phyloP scores from a whole-genome alignment of 495 filamentous ascomycete genomes.

The Hypoxylon lienhwacheense region DNA sequence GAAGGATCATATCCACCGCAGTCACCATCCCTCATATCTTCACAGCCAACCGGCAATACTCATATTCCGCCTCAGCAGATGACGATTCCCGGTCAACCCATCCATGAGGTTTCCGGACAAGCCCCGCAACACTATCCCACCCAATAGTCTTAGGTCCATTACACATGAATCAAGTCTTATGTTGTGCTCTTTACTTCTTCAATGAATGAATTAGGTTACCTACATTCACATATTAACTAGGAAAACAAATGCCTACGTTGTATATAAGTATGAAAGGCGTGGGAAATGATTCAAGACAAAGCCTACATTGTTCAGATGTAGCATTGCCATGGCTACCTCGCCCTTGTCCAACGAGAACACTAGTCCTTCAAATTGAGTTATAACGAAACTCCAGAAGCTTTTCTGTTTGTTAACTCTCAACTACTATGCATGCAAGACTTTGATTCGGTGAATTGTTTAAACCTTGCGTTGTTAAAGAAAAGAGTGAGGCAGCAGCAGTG shows the following conservation, averaged over 20 bases:
- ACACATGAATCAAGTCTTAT: not conserved
- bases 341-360: no score
- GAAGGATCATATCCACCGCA: conserved; percentile 25
- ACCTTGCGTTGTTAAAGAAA: conserved; percentile 5
- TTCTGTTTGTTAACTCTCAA: not conserved
- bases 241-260: no score
- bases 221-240: no score
- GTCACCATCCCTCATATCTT: conserved; percentile 26
- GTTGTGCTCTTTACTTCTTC: no score
- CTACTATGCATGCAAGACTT: conserved; percentile 1
- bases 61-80: conserved; percentile 27
- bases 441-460: conserved; percentile 1
- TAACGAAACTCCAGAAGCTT: not conserved
- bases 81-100: conserved; percentile 15
- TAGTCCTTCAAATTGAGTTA: no score
- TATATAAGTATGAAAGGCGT: no score
- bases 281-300: no score
- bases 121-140: conserved; percentile 10
- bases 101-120: conserved; percentile 21
- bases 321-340: no score
- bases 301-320: no score
- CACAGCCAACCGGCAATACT: conserved; percentile 25
- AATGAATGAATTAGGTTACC: no score
- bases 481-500: not conserved
- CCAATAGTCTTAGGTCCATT: not conserved